Evolutionary conservation across 768 basidiomycete genomes (phyloP).

Genomic region (Leccinellum albellum): DNA sequence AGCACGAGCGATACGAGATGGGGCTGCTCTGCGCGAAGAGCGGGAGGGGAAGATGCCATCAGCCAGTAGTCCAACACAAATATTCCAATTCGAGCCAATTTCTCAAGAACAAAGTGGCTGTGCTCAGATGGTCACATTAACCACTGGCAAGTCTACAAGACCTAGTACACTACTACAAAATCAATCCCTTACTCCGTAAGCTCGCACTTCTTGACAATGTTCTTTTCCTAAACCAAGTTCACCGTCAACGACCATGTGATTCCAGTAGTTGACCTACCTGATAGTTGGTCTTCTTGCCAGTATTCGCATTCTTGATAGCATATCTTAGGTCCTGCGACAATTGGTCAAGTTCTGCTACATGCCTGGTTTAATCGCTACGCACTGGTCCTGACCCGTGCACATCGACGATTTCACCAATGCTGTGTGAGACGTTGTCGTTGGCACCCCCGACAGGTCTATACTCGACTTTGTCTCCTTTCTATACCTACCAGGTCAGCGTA

Average conservation of each 20-base stretch:
- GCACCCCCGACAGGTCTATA: conserved; percentile 42
- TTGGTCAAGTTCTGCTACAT: neutral
- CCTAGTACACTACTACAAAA: neutral
- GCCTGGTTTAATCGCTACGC: too few relatives aligned
- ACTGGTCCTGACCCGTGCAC: conserved; percentile 34
- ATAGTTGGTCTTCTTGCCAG: conserved; percentile 38
- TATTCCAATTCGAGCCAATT: neutral
- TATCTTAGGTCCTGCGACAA: conserved; percentile 30
- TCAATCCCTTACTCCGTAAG: too few relatives aligned
- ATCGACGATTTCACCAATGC: conserved; percentile 33
- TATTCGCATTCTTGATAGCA: conserved; percentile 42
- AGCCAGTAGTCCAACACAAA: neutral
- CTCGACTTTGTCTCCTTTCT: conserved; percentile 42
- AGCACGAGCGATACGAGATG: conserved; percentile 73
- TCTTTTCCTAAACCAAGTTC: conserved; percentile 29
- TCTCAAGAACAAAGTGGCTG: conserved; percentile 7
- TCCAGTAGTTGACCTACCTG: conserved; percentile 24
- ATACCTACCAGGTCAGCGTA: neutral
- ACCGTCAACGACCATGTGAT: neutral
- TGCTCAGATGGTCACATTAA: neutral
- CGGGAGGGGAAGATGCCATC: conserved; percentile 21
- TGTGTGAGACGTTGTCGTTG: conserved; percentile 38
- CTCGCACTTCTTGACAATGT: conserved; percentile 33
- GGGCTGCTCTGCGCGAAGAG: conserved; percentile 39
- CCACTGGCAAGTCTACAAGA: too few relatives aligned